Evolutionary conservation across 2,329 filamentous ascomycete genomes (phyloP).

Genomic region (Penicillium carneum): DNA sequence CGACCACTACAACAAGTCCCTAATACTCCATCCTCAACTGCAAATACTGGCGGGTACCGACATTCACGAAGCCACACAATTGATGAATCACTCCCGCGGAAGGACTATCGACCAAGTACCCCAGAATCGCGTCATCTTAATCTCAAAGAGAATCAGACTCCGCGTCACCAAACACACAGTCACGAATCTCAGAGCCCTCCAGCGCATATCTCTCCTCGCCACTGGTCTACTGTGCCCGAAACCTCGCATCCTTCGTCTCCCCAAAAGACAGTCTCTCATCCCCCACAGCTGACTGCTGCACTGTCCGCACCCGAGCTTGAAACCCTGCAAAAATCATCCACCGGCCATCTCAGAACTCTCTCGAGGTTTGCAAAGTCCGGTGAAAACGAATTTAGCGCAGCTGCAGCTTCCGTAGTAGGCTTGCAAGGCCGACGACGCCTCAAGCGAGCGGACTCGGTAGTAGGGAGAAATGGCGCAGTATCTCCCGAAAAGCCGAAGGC

Average conservation of each 20-base stretch:
- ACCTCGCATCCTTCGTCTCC: constrained; percentile 42
- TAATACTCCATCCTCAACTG: constrained; percentile 53
- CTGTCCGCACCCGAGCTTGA: constrained; percentile 76
- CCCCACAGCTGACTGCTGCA: constrained; percentile 50
- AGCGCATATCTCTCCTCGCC: constrained; percentile 31
- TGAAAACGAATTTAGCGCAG: constrained; percentile 74
- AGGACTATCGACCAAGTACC: constrained; percentile 44
- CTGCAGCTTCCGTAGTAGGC: constrained; percentile 85
- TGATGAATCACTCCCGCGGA: constrained; percentile 58
- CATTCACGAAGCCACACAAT: constrained; percentile 69
- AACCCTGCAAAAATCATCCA: constrained; percentile 84
- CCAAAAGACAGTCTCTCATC: constrained; percentile 40
- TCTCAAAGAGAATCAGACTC: constrained; percentile 42
- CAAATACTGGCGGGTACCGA: constrained; percentile 44
- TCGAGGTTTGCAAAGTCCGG: constrained; percentile 81
- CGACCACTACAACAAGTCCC: constrained; percentile 75
- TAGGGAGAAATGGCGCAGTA: constrained; percentile 56
- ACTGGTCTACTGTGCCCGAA: constrained; percentile 37
- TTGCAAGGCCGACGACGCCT: constrained; percentile 82
- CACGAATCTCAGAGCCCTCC: constrained; percentile 37
- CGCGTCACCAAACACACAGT: constrained; percentile 31
- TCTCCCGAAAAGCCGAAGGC: constrained; percentile 60
- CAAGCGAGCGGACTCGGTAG: constrained; percentile 70
- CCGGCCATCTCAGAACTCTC: constrained; percentile 84
- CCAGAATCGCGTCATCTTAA: constrained; percentile 42